These are phyloP conservation scores for Diplodia mutila DNA, from an alignment of 2,329 filamentous ascomycete genomes.

Conservation along the genomic window DNA sequence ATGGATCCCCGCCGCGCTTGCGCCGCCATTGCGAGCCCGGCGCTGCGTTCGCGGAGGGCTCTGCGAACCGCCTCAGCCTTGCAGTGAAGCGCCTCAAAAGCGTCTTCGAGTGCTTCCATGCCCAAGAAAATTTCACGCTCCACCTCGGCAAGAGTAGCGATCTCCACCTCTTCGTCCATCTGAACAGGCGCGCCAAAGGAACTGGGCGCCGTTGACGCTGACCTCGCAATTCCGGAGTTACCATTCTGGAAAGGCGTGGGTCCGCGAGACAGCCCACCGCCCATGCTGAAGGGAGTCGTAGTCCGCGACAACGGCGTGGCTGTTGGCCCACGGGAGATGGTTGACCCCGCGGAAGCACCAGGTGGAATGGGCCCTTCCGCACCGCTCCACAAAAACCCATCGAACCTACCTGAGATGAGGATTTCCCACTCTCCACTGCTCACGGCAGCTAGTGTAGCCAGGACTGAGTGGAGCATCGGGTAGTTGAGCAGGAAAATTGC, in stretches of 20 bases:
- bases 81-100: slow-evolving; percentile 87
- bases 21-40: slow-evolving; percentile 72
- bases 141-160: slow-evolving; percentile 84
- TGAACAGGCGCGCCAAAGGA: slow-evolving; percentile 74
- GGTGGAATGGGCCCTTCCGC: slow-evolving; percentile 62
- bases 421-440: slow-evolving; percentile 97
- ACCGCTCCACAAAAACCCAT: slow-evolving; percentile 93
- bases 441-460: slow-evolving; percentile 85
- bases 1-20: slow-evolving; percentile 58
- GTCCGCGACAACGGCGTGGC: slow-evolving; percentile 49
- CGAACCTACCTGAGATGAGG: slow-evolving; percentile 87
- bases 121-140: slow-evolving; percentile 91
- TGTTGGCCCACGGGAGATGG: slow-evolving; percentile 36
- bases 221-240: slow-evolving; percentile 6
- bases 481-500: slow-evolving; percentile 86
- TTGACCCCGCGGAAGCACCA: slow-evolving; percentile 29
- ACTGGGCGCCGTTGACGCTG: slow-evolving; percentile 39
- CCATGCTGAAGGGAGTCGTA: slow-evolving; percentile 61
- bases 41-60: slow-evolving; percentile 78
- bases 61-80: slow-evolving; percentile 80
- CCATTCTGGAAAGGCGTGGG: slow-evolving; percentile 53
- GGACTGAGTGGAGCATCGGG: slow-evolving; percentile 77
- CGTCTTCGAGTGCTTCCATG: slow-evolving; percentile 93
- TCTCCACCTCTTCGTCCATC: slow-evolving; percentile 91
- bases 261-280: slow-evolving; percentile 46